Percentiles rank a stretch among this genome's conserved stretches.
Conservation (phyloP, 2,329 filamentous ascomycete genomes). For the Clonostachys solani region DNA sequence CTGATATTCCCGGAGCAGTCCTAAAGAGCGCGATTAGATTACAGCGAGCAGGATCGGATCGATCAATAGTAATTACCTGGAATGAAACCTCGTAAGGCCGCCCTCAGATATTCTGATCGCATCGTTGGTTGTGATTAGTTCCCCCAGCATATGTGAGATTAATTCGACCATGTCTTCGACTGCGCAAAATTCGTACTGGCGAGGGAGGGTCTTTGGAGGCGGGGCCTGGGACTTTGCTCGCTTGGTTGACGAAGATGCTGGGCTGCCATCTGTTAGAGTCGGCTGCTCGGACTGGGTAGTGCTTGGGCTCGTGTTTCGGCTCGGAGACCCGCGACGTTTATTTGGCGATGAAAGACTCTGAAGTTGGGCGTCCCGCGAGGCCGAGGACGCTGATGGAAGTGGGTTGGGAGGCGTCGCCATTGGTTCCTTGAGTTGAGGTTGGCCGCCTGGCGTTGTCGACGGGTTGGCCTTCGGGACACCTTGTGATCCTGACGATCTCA, state of each 20-base stretch:
- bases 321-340: slow-evolving; percentile 14
- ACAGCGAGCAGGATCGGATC: neutral
- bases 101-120: slow-evolving; percentile 71
- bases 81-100: slow-evolving; percentile 91
- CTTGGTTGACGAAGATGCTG: slow-evolving; percentile 35
- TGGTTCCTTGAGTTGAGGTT: too few relatives aligned
- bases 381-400: too few relatives aligned
- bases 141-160: slow-evolving; percentile 92
- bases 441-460: too few relatives aligned
- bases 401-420: too few relatives aligned
- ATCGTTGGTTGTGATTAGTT: slow-evolving; percentile 92
- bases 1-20: slow-evolving; percentile 82
- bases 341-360: slow-evolving; percentile 17
- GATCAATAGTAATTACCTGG: slow-evolving; percentile 53
- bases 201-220: slow-evolving; percentile 58
- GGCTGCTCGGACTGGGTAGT: neutral
- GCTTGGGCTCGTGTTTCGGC: too few relatives aligned
- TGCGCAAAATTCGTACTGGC: slow-evolving; percentile 75
- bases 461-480: too few relatives aligned
- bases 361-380: too few relatives aligned
- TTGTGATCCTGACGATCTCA: too few relatives aligned
- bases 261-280: neutral
- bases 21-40: slow-evolving; percentile 23
- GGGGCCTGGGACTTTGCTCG: slow-evolving; percentile 44
- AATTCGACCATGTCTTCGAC: slow-evolving; percentile 85